A percentile compares a stretch with the other conserved stretches of the same genome.
phyloP scores from a whole-genome alignment of 768 basidiomycete genomes.

The Hirschioporus abietinus region DNA sequence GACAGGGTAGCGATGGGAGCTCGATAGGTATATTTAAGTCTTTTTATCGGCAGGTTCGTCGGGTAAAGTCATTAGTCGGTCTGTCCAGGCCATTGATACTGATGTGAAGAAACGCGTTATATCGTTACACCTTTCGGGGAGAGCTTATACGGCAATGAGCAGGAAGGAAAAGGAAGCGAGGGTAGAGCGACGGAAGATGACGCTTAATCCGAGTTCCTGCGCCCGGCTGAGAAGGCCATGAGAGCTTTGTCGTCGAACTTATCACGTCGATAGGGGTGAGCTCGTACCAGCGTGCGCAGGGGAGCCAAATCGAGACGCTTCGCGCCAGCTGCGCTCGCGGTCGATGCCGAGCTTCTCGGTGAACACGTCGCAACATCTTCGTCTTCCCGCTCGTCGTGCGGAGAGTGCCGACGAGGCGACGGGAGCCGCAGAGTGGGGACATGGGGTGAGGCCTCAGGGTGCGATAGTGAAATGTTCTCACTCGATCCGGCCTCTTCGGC shows the following conservation, averaged over 20 bases:
- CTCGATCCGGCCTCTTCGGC: background rate
- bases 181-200: background rate
- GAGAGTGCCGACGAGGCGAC: conserved; percentile 28
- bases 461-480: background rate
- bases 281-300: conserved; percentile 46
- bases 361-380: conserved; percentile 17
- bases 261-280: conserved; percentile 53
- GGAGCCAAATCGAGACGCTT: conserved; percentile 47
- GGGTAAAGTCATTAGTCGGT: background rate
- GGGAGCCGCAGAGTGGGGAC: conserved; percentile 19
- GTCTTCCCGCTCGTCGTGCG: conserved; percentile 25
- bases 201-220: background rate
- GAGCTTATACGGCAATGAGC: background rate
- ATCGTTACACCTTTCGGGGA: background rate
- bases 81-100: background rate
- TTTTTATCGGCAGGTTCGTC: background rate
- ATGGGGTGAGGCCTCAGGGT: conserved; percentile 6
- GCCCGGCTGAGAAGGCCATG: background rate
- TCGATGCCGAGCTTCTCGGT: conserved; percentile 17
- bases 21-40: background rate
- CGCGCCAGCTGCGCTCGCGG: conserved; percentile 8
- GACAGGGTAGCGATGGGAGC: background rate
- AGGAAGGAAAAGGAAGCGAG: background rate
- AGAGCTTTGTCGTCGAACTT: conserved; percentile 59
- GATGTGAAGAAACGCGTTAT: background rate